Conservation (phyloP, 306 rosid species). For the Astragalus membranaceus region DNA sequence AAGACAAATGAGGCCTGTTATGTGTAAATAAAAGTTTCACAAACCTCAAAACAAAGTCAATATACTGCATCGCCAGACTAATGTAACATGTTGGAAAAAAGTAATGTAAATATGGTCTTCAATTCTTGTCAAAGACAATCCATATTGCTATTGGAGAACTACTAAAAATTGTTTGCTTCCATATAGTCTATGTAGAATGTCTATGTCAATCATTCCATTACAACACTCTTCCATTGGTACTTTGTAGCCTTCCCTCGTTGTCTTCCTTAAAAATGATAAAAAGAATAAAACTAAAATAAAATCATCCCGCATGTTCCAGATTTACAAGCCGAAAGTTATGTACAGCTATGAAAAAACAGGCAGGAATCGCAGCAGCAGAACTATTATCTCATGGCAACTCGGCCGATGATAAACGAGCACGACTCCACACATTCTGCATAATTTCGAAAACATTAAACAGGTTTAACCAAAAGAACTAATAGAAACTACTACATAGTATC, state of each 20-base stretch:
- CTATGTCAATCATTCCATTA: neutral
- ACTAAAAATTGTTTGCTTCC: slow-evolving; percentile 1
- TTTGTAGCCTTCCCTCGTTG: slow-evolving; percentile 15
- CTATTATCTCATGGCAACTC: slow-evolving; percentile 19
- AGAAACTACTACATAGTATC: neutral
- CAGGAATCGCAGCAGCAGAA: slow-evolving; percentile 22
- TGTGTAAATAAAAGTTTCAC: slow-evolving; percentile 2
- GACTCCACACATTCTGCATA: slow-evolving; percentile 44
- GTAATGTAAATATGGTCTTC: neutral
- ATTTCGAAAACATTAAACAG: slow-evolving; percentile 16
- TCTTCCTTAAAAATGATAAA: slow-evolving; percentile 14
- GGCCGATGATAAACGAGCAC: slow-evolving; percentile 11
- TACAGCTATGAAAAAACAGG: slow-evolving; percentile 31
- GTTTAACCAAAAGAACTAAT: slow-evolving; percentile 9
- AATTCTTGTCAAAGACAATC: slow-evolving; percentile 8
- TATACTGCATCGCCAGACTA: neutral
- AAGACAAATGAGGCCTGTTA: neutral
- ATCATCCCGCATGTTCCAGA: slow-evolving; percentile 30
- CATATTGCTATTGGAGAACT: slow-evolving; percentile 4
- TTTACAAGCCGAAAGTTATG: slow-evolving; percentile 45
- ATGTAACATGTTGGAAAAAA: slow-evolving; percentile 3
- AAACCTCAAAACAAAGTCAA: slow-evolving; percentile 9
- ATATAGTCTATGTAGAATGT: neutral
- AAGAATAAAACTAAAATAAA: neutral
- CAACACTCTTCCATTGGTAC: slow-evolving; percentile 13